Evolutionary conservation across 2,329 filamentous ascomycete genomes (phyloP).

Genomic region (Fusarium annulatum): DNA sequence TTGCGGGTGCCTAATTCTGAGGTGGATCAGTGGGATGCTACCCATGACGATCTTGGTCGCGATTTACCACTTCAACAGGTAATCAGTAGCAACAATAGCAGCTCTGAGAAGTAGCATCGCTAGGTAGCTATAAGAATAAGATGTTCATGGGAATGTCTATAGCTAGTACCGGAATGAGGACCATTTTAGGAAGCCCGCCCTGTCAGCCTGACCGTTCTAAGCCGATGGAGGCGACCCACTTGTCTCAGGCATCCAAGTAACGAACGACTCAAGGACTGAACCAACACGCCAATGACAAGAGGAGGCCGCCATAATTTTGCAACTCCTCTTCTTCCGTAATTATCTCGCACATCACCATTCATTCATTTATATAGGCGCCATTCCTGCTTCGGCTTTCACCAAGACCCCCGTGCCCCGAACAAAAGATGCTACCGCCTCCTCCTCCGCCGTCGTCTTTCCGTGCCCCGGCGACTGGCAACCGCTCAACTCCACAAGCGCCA

Average conservation of each 20-base stretch:
- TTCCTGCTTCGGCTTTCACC: neutral
- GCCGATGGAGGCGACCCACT: neutral
- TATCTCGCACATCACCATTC: neutral
- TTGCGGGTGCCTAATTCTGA: conserved; percentile 64
- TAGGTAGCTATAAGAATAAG: neutral
- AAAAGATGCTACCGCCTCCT: neutral
- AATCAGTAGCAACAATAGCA: neutral
- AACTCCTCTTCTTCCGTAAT: neutral
- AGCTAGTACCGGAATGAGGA: neutral
- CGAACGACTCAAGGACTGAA: no score
- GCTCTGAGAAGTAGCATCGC: neutral
- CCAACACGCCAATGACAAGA: neutral
- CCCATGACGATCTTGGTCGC: conserved; percentile 62
- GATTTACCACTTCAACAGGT: neutral
- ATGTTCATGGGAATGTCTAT: no score
- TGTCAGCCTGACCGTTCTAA: neutral
- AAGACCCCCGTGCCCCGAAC: neutral
- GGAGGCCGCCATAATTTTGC: neutral
- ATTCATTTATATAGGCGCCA: fast-evolving
- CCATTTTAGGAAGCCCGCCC: neutral
- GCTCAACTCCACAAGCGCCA: neutral
- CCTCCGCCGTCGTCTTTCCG: neutral
- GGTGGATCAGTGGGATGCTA: conserved; percentile 65
- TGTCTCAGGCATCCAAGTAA: neutral
- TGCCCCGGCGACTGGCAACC: fast-evolving